Evolutionary conservation across 1,284 basidiomycete species (phyloP).

Genomic region (Ustilago lituana): DNA sequence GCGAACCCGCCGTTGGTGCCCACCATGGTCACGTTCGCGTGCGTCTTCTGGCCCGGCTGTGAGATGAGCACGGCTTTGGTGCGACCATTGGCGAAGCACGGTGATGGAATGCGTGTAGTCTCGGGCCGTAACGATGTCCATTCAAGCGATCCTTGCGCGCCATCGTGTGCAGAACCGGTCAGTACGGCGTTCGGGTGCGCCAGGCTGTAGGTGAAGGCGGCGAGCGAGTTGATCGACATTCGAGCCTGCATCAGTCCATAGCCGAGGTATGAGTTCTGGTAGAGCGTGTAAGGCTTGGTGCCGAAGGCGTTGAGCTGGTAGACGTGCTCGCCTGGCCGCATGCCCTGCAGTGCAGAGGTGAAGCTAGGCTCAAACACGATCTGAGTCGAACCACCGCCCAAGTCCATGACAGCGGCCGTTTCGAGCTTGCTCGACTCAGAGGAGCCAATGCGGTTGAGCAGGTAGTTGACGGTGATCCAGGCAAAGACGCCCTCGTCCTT

Average conservation of each 20-base stretch:
- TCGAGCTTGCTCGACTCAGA: conserved; percentile 66
- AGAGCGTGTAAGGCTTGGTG: conserved; percentile 56
- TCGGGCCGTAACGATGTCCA: conserved; percentile 66
- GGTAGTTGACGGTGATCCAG: conserved; percentile 97
- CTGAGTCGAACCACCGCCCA: conserved; percentile 96
- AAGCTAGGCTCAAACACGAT: conserved; percentile 90
- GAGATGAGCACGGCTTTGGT: conserved; percentile 77
- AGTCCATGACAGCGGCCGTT: conserved; percentile 91
- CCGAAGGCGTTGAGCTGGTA: conserved; percentile 75
- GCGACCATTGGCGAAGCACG: conserved; percentile 81
- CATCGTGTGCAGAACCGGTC: conserved; percentile 37
- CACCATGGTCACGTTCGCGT: conserved; percentile 55
- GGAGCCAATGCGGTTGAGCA: conserved; percentile 59
- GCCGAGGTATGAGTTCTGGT: conserved; percentile 73
- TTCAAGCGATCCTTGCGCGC: conserved; percentile 22
- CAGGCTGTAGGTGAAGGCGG: conserved; percentile 81
- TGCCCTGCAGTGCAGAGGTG: conserved; percentile 70
- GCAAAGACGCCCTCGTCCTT: conserved; percentile 92
- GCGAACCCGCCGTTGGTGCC: conserved; percentile 78
- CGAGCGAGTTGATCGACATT: conserved; percentile 83
- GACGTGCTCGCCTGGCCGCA: conserved; percentile 88
- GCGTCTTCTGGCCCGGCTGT: conserved; percentile 70
- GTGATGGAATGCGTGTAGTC: conserved; percentile 73
- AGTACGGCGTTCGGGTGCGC: conserved; percentile 65
- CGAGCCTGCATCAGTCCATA: conserved; percentile 94